Evolutionary conservation across 1,284 basidiomycete genomes (phyloP).

Genomic region (Takashimella koratensis): DNA sequence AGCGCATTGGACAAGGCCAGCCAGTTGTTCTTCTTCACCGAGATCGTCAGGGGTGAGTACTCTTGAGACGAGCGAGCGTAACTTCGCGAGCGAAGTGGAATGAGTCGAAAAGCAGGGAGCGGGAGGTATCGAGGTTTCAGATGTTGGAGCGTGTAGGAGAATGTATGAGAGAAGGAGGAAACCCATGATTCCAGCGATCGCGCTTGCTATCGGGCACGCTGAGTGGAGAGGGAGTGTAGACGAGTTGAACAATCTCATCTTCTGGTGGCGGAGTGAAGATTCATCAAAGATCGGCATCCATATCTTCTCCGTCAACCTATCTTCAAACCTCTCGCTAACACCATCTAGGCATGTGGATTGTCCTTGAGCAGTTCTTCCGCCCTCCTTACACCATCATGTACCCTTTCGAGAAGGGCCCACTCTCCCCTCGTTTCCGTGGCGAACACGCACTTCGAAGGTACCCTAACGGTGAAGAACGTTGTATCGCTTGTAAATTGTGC

Average conservation of each 20-base stretch:
- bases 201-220: no score
- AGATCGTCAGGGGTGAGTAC: slow-evolving; percentile 82
- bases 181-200: no score
- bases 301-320: no score
- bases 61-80: no score
- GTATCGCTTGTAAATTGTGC: slow-evolving; percentile 99
- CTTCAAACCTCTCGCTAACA: no score
- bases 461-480: slow-evolving; percentile 97
- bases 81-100: background rate
- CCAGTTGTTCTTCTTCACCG: slow-evolving; percentile 97
- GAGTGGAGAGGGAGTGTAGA: no score
- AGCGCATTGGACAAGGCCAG: slow-evolving; percentile 93
- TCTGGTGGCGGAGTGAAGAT: no score
- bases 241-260: no score
- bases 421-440: slow-evolving; percentile 96
- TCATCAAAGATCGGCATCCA: no score
- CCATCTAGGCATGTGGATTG: slow-evolving; percentile 95
- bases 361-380: slow-evolving; percentile 96
- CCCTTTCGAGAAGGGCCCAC: slow-evolving; percentile 90
- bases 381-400: slow-evolving; percentile 95
- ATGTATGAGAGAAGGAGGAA: background rate
- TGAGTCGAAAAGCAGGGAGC: background rate
- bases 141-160: no score
- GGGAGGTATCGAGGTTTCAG: no score
- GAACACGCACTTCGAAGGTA: slow-evolving; percentile 98